Evolutionary conservation across 768 basidiomycete species (phyloP), one percentile per base, ranked within the genome.

Genomic region (Grammothele lineata): DNA sequence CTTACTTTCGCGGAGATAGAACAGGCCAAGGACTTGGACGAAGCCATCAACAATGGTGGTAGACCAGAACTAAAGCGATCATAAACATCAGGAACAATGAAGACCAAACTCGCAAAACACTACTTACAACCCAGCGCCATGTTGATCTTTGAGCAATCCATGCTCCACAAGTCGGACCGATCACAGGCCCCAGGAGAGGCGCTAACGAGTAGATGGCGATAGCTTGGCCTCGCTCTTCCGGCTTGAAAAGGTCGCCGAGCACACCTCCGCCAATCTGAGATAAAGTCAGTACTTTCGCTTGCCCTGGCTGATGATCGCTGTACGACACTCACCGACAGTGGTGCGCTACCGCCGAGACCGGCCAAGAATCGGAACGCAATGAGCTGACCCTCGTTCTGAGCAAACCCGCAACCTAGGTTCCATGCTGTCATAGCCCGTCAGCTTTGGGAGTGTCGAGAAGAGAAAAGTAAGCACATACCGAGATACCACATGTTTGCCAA

Each of bases 51-150:
- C 69, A 26, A 84, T 81, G 22, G 70, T 77, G 3, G 81, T 81
- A 0, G 82, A 75, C 78, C 83, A 85, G 60, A 87, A 88, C 78
- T 80, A 53, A 23, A n/a, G 32, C 34, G 23, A 26, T 1, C 14
- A 12, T 9, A 27, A 3, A 10, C 3, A 26, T 40, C 43, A 5
- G 3, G 14, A 22, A 10, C 6, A 18, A 30, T 7, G 37, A 26
- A n/a, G 34, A 37, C 33, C 15, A 40, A 25, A 10, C 18, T 15
- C 0, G 2, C 32, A 30, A 34, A 3, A 18, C 36, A 11, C 30
- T 4, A 70, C 77, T 34, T 61, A 77, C 79, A 24, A 83, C 81
- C 84, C 83, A 87, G 61, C 81, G 68, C 85, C 85, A 87, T 0
- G 80, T 81, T 0, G 81, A 74, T 30, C 65, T 67, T 34, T 85